Evolutionary conservation across 73 alveolate species (phyloP), one percentile per base, ranked within the genome.

Genomic region (Tetrahymena thermophila): DNA sequence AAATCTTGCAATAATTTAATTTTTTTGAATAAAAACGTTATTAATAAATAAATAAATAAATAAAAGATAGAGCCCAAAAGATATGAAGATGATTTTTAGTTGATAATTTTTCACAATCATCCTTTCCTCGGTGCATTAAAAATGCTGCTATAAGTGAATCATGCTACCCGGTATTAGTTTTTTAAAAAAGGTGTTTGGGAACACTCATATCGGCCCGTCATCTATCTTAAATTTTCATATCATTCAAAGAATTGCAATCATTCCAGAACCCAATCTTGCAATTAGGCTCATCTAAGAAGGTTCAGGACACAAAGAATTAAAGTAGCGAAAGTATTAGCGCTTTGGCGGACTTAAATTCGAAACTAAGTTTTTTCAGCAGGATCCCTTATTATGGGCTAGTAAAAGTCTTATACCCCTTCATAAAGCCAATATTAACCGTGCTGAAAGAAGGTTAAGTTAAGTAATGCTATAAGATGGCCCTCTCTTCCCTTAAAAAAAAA

Each of bases 321-420:
- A 71, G 89, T 71, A 31, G 89, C 23, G 25, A 71, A 71, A 71
- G 40, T 6, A 71, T 71, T 7, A n/a, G 37, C 83, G 42, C 40
- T 71, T 71, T 71, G 89, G 89, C 89, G 37, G 89, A 71, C 89
- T 71, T 71, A 71, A 71, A 71, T 71, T 71, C 89, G 89, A 71
- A 71, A 71, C 37, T 21, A 10, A 71, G 89, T 71, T 71, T 71
- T 71, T 71, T 71, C 37, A 71, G 35, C 89, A 71, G 89, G 89
- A 19, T 71, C 89, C 89, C 37, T 71, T 71, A 71, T 19, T 5
- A 71, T 71, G 89, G 89, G 89, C 37, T 71, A 71, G 89, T 71
- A 71, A 31, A 17, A 71, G 89, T 71, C 89, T 42, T 71, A 71
- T 71, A n/a, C 35, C 89, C 89, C 89, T 71, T 71, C 37, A 19